These are phyloP conservation scores for Zoysia japonica DNA, from an alignment of 176 grass and related monocot species.

Conservation along the genomic window DNA sequence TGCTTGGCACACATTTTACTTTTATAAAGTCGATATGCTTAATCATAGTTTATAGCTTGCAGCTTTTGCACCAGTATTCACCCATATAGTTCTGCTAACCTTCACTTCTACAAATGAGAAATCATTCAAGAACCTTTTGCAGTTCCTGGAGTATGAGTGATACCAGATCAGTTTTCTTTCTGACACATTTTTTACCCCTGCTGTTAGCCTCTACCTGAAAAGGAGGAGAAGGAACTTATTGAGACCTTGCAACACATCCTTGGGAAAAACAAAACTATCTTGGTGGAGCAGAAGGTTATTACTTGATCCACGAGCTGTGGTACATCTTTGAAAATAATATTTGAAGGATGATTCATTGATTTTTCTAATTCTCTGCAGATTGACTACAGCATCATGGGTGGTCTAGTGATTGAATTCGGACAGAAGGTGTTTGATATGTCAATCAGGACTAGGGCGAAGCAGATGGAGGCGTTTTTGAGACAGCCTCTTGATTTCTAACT, in stretches of 20 bases:
- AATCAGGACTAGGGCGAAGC: slow-evolving; percentile 88
- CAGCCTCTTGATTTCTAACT: slow-evolving; percentile 70
- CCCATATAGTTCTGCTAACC: neutral
- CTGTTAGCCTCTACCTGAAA: slow-evolving; percentile 66
- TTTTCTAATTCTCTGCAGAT: slow-evolving; percentile 51
- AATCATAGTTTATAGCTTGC: neutral
- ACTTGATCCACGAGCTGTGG: neutral
- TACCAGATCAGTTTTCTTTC: neutral
- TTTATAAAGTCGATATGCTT: neutral
- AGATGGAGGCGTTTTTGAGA: slow-evolving; percentile 90
- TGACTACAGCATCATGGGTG: slow-evolving; percentile 85
- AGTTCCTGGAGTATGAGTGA: neutral
- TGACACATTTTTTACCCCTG: slow-evolving; percentile 22
- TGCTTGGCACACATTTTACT: neutral
- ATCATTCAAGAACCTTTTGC: neutral
- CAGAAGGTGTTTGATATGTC: slow-evolving; percentile 92
- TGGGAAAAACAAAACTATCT: slow-evolving; percentile 74
- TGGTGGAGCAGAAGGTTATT: slow-evolving; percentile 89
- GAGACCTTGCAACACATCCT: slow-evolving; percentile 71
- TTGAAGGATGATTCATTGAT: slow-evolving; percentile 4
- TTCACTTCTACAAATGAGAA: neutral
- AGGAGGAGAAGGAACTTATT: slow-evolving; percentile 91
- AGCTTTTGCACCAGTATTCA: neutral
- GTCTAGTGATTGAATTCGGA: slow-evolving; percentile 76
- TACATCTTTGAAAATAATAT: slow-evolving; percentile 10